phyloP scores from a whole-genome alignment of 768 basidiomycete genomes.

The Psilocybe tampanensis region DNA sequence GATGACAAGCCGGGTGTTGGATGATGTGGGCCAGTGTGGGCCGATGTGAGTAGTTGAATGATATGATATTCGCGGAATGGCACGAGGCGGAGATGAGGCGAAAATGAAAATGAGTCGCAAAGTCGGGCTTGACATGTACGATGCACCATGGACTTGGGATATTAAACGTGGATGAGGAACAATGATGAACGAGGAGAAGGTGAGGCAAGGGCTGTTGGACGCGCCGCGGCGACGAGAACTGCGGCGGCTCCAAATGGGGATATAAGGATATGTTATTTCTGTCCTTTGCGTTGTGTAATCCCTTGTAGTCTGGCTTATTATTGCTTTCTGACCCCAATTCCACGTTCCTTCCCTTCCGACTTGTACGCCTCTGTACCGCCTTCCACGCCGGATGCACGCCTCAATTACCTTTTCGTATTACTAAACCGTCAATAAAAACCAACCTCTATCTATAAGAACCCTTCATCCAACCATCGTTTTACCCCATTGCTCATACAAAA shows the following conservation, averaged over 20 bases:
- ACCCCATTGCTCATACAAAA: conserved; percentile 18
- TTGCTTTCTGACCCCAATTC: conserved; percentile 11
- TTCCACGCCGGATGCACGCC: conserved; percentile 24
- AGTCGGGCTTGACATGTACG: no score
- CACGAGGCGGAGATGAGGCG: no score
- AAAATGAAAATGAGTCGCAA: no score
- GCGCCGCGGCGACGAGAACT: neutral
- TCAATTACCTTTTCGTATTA: conserved; percentile 3
- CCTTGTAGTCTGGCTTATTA: conserved; percentile 6
- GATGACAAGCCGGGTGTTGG: no score
- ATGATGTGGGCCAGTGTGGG: no score
- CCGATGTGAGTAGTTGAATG: no score
- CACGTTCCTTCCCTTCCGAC: conserved; percentile 17
- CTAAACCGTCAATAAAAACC: conserved; percentile 1
- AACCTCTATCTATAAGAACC: neutral
- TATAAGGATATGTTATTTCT: neutral
- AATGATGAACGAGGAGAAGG: neutral
- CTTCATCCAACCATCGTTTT: conserved; percentile 3
- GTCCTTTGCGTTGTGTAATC: neutral
- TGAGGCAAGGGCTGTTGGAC: neutral
- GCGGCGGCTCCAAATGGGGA: conserved; percentile 1
- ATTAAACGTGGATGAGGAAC: no score
- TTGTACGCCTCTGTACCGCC: conserved; percentile 2
- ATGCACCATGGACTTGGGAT: no score
- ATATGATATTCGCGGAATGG: no score